phyloP scores from a whole-genome alignment of 768 basidiomycete species.

The Trametes cingulata region DNA sequence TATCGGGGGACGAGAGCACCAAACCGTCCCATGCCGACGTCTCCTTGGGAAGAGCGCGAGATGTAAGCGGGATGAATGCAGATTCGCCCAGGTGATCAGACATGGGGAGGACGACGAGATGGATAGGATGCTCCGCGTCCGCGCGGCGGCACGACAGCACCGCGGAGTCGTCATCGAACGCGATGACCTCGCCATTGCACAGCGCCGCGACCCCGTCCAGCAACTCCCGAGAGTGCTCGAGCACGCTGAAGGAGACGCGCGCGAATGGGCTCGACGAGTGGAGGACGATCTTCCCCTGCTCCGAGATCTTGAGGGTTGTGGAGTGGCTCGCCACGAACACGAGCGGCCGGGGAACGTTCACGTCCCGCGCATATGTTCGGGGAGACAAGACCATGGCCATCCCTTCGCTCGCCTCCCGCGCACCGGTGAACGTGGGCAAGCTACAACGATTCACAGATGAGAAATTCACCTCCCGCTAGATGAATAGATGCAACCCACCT shows the following conservation, averaged over 20 bases:
- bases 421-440: neutral
- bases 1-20: neutral
- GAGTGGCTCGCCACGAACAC: constrained; percentile 17
- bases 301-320: constrained; percentile 12
- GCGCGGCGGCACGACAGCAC: constrained; percentile 1
- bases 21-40: neutral
- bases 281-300: constrained; percentile 13
- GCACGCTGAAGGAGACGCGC: constrained; percentile 6
- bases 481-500: constrained; percentile 21
- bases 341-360: constrained; percentile 17
- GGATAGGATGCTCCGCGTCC: neutral
- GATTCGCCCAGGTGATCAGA: constrained; percentile 3
- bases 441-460: neutral
- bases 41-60: constrained; percentile 1
- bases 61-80: constrained; percentile 2
- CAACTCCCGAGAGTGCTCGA: constrained; percentile 9
- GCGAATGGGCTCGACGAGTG: neutral
- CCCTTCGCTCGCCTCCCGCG: neutral
- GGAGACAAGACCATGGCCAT: constrained; percentile 19
- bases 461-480: neutral
- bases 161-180: neutral
- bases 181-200: neutral
- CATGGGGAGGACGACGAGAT: constrained; percentile 13
- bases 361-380: constrained; percentile 1
- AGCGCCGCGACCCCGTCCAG: constrained; percentile 2